Evolutionary conservation across 2,329 filamentous ascomycete genomes (phyloP), one percentile per base, ranked within the genome.

Genomic region (Penicillium sp.): DNA sequence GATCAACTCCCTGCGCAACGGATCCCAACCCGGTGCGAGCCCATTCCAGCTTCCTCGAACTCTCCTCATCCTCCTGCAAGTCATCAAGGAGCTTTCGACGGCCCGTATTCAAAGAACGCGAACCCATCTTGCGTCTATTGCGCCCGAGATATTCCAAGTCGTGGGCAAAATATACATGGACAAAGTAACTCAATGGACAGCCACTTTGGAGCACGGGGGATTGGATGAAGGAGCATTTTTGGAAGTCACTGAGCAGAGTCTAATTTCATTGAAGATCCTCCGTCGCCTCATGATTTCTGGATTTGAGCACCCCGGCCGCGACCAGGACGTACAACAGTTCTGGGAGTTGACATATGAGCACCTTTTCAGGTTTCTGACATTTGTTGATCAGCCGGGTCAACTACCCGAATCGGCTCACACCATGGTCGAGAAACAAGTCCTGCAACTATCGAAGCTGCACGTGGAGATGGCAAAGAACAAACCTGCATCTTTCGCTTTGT

Each of bases 391-490:
- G 34, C 80, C 84, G 43, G 80, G 79, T n/a, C 73, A 83, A 2
- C 73, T 86, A 1, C 69, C 78, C 1, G 68, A 74, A 3, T 71
- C 75, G 3, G 80, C 85, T 20, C 82, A 83, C 52, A 82, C 81
- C 29, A 67, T 88, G 20, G 76, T 96, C n/a, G 89, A 89, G 59
- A 95, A 91, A 67, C 92, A 97, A 67, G 78, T 96, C 2, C 75
- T 97, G 34, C 92, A 97, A 67, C 87, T 97, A 43, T 87, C 92
- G 3, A 99, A 97, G 72, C 78, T 99, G 3, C 94, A 97, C 68
- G 80, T 95, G 32, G 87, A 91, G 49, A 93, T 97, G 87, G 85
- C 90, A 1, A 84, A 84, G 43, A 76, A 80, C 4, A 91, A 96
- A 68, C 86, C 92, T 1, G 86, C 89, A 3, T 89, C 91, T 48